A percentile compares a stretch with the other conserved stretches of the same genome.
These are phyloP conservation scores for Sporothrix globosa DNA, from an alignment of 2,329 filamentous ascomycete species.

Conservation along the genomic window DNA sequence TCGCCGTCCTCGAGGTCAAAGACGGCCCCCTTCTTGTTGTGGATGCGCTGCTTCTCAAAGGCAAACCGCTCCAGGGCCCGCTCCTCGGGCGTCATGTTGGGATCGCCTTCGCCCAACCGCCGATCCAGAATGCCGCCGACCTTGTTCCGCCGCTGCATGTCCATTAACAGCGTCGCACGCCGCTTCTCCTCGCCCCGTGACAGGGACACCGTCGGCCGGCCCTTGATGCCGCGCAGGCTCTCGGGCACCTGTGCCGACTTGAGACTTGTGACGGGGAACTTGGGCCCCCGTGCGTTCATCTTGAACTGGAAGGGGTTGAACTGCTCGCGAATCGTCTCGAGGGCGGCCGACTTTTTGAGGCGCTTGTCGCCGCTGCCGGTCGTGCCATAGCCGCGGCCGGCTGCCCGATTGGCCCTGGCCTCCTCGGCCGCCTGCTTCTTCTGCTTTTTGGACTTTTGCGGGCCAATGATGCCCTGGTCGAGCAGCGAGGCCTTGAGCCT, in stretches of 20 bases:
- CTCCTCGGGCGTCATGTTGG: conserved; percentile 89
- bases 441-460: conserved; percentile 94
- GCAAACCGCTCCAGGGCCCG: conserved; percentile 90
- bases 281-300: conserved; percentile 72
- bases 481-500: conserved; percentile 87
- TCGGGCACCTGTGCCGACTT: conserved; percentile 54
- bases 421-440: conserved; percentile 73
- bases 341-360: conserved; percentile 72
- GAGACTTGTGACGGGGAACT: conserved; percentile 80
- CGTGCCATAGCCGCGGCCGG: conserved; percentile 39
- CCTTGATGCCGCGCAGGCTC: conserved; percentile 63
- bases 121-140: conserved; percentile 90
- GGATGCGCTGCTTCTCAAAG: conserved; percentile 76
- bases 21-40: conserved; percentile 71
- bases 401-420: conserved; percentile 52
- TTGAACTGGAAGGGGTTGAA: conserved; percentile 99
- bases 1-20: conserved; percentile 92
- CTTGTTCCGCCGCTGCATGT: conserved; percentile 87
- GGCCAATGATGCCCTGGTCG: conserved; percentile 86
- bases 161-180: conserved; percentile 79
- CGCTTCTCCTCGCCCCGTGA: conserved; percentile 87
- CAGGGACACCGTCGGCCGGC: conserved; percentile 81
- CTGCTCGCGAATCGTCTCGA: conserved; percentile 86
- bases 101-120: conserved; percentile 94
- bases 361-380: conserved; percentile 65